Conservation (phyloP, 2,329 filamentous ascomycete genomes). For the Aspergillus luchuensis region DNA sequence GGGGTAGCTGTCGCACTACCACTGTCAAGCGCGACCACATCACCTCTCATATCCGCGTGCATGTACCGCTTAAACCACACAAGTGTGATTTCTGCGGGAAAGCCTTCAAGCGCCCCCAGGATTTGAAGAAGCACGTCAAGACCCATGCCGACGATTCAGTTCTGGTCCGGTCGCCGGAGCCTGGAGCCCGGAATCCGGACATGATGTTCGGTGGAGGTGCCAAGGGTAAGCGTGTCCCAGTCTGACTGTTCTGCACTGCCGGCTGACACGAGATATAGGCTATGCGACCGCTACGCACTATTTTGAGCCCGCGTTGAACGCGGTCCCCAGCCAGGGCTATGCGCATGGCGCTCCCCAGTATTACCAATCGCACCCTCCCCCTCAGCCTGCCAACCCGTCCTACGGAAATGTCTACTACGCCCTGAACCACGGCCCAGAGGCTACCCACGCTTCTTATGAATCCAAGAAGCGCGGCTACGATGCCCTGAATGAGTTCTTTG, state of each 20-base stretch:
- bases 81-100: slow-evolving; percentile 99
- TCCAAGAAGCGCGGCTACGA: slow-evolving; percentile 83
- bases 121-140: slow-evolving; percentile 99
- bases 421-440: slow-evolving; percentile 66
- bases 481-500: slow-evolving; percentile 90
- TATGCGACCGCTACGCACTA: slow-evolving; percentile 55
- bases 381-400: slow-evolving; percentile 57
- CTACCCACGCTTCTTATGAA: slow-evolving; percentile 65
- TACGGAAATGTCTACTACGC: slow-evolving; percentile 79
- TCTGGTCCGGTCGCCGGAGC: slow-evolving; percentile 64
- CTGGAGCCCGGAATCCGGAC: slow-evolving; percentile 51
- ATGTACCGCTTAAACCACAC: slow-evolving; percentile 98
- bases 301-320: slow-evolving; percentile 54
- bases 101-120: slow-evolving; percentile 97
- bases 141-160: slow-evolving; percentile 96
- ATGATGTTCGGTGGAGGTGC: slow-evolving; percentile 42
- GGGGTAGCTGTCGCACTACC: slow-evolving; percentile 93
- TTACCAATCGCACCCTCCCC: slow-evolving; percentile 57
- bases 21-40: slow-evolving; percentile 99
- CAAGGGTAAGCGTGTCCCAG: slow-evolving; percentile 34
- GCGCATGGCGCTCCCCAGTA: slow-evolving; percentile 52
- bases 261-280: slow-evolving; percentile 20
- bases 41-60: slow-evolving; percentile 96
- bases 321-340: slow-evolving; percentile 46
- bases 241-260: not conserved